These are phyloP conservation scores for Diaporthe capsici DNA, from an alignment of 2,329 filamentous ascomycete species.

Conservation along the genomic window DNA sequence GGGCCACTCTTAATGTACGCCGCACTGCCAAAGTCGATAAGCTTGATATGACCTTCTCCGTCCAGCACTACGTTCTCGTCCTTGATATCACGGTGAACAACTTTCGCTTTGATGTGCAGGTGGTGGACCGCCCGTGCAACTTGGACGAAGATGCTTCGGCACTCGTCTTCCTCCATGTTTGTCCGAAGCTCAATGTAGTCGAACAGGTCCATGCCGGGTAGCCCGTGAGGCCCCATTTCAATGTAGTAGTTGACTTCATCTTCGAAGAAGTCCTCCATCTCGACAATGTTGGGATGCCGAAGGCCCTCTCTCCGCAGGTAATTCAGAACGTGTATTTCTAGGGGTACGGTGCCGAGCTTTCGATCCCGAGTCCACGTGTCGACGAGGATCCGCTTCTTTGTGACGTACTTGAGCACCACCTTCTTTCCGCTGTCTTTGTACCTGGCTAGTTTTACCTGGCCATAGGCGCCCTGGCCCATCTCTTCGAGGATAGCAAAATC, in stretches of 20 bases:
- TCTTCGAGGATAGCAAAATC: slow-evolving; percentile 96
- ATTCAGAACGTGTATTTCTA: slow-evolving; percentile 97
- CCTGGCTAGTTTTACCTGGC: slow-evolving; percentile 94
- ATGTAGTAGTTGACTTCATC: slow-evolving; percentile 97
- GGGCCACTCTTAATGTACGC: slow-evolving; percentile 98
- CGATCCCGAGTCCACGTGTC: slow-evolving; percentile 98
- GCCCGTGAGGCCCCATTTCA: slow-evolving; percentile 94
- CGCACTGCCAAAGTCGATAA: slow-evolving; percentile 98
- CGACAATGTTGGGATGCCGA: slow-evolving; percentile 77
- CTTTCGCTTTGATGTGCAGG: slow-evolving; percentile 88
- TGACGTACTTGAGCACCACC: slow-evolving; percentile 97
- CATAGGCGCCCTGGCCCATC: slow-evolving; percentile 98
- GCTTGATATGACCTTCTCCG: slow-evolving; percentile 93
- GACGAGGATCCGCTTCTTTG: slow-evolving; percentile 94
- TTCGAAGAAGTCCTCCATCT: slow-evolving; percentile 82
- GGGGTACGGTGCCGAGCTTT: slow-evolving; percentile 90
- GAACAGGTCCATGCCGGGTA: slow-evolving; percentile 98
- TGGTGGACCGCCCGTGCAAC: slow-evolving; percentile 92
- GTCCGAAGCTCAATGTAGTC: slow-evolving; percentile 97
- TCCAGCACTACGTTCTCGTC: slow-evolving; percentile 98
- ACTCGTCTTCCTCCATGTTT: slow-evolving; percentile 96
- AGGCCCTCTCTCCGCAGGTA: slow-evolving; percentile 84
- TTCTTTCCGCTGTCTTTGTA: slow-evolving; percentile 86
- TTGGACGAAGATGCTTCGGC: slow-evolving; percentile 94
- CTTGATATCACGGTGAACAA: slow-evolving; percentile 98